Conservation (phyloP, 176 grass and related monocot species). For the Guadua angustifolia region DNA sequence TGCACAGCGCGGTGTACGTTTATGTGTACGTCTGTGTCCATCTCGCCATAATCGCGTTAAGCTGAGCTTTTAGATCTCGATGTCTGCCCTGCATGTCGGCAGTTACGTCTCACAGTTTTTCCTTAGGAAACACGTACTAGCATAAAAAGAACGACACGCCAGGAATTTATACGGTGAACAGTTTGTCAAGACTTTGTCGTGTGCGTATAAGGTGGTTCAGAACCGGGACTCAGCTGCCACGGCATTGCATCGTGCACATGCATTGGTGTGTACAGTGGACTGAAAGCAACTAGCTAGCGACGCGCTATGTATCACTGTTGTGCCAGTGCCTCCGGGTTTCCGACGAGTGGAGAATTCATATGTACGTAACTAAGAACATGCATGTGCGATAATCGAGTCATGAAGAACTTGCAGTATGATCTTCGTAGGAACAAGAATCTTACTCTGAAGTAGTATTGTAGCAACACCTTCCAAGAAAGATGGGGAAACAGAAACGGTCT, state of each 20-base stretch:
- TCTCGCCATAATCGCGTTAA: background rate
- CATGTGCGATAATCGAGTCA: background rate
- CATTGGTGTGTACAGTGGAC: conserved; percentile 24
- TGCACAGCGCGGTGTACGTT: background rate
- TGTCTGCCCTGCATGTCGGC: background rate
- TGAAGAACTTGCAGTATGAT: background rate
- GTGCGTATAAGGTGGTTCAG: background rate
- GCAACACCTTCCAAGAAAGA: conserved; percentile 25
- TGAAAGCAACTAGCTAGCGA: conserved; percentile 12
- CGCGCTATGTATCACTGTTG: background rate
- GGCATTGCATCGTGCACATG: conserved; percentile 17
- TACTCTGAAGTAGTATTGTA: background rate
- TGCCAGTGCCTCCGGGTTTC: background rate
- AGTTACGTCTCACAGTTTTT: background rate
- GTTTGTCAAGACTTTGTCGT: background rate
- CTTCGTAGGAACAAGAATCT: background rate
- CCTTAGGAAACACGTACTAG: background rate
- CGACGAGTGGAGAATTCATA: background rate
- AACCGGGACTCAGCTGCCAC: background rate
- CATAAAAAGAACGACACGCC: background rate
- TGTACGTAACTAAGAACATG: background rate
- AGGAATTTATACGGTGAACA: background rate
- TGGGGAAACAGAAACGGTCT: background rate
- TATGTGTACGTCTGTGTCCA: background rate
- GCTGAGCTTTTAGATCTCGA: background rate